phyloP scores from a whole-genome alignment of 2,329 filamentous ascomycete species.

The Neonectria punicea region DNA sequence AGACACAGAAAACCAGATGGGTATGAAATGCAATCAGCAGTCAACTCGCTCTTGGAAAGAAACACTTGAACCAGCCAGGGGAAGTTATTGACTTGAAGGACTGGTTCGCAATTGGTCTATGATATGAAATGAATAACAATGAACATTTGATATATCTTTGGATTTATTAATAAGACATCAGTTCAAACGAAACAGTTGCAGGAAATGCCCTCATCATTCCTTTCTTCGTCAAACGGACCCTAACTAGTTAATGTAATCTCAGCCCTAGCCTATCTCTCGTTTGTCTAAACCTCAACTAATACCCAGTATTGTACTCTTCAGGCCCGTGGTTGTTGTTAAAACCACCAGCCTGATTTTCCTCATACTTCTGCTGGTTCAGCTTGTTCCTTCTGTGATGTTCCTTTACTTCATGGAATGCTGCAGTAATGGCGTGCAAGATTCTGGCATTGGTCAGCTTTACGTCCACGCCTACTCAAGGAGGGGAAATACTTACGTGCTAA shows the following conservation, averaged over 20 bases:
- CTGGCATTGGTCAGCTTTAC: neutral
- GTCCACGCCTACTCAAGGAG: neutral
- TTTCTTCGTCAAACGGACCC: no score
- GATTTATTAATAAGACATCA: no score
- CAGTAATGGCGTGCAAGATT: neutral
- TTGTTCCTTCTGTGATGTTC: neutral
- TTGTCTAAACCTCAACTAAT: neutral
- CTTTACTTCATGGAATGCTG: neutral
- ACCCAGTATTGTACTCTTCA: neutral
- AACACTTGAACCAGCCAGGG: no score
- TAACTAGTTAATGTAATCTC: no score
- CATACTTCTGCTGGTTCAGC: neutral
- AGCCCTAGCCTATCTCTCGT: neutral
- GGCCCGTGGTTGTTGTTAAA: neutral
- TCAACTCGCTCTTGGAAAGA: no score
- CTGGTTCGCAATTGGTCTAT: neutral
- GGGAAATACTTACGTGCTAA: neutral
- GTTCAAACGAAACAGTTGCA: no score
- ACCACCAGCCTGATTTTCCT: neutral
- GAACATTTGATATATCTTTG: no score
- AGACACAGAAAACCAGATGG: no score
- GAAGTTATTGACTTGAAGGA: no score
- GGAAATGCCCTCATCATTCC: no score
- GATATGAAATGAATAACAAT: neutral
- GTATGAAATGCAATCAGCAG: no score